These are phyloP conservation scores for Phytopythium aichiense DNA, from an alignment of 352 stramenopile species.

Conservation along the genomic window DNA sequence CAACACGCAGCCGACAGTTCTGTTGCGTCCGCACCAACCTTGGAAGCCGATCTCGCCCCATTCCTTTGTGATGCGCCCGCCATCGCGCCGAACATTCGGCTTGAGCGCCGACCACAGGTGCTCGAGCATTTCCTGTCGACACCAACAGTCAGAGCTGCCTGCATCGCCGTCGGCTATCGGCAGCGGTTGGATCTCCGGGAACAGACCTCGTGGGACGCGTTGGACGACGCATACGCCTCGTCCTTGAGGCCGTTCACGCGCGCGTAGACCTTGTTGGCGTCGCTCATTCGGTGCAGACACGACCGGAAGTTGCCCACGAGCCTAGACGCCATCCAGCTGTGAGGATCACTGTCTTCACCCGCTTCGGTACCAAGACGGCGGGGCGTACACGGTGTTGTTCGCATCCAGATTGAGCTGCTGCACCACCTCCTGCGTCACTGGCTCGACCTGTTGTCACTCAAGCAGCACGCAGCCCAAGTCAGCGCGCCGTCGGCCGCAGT, in stretches of 20 bases:
- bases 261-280: constrained; percentile 72
- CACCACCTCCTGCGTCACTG: constrained; percentile 50
- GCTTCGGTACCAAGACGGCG: no score
- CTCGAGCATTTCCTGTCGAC: constrained; percentile 62
- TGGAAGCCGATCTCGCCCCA: constrained; percentile 88
- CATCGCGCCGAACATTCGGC: constrained; percentile 64
- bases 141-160: not conserved
- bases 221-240: constrained; percentile 61
- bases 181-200: not conserved
- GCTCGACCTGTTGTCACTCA: constrained; percentile 34
- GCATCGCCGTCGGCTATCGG: not conserved
- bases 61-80: constrained; percentile 81
- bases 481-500: not conserved
- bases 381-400: constrained; percentile 37
- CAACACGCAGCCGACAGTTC: not conserved
- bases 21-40: constrained; percentile 26
- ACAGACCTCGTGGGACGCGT: constrained; percentile 56
- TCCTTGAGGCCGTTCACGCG: constrained; percentile 51
- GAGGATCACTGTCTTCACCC: not conserved
- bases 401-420: constrained; percentile 44
- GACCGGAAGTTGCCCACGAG: constrained; percentile 61
- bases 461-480: not conserved
- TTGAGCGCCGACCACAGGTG: constrained; percentile 78
- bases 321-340: constrained; percentile 18
- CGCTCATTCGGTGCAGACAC: constrained; percentile 67